Percentiles rank a stretch among this genome's conserved stretches.
These are phyloP conservation scores for Clavulina sp. DNA, from an alignment of 768 basidiomycete genomes.

Conservation along the genomic window DNA sequence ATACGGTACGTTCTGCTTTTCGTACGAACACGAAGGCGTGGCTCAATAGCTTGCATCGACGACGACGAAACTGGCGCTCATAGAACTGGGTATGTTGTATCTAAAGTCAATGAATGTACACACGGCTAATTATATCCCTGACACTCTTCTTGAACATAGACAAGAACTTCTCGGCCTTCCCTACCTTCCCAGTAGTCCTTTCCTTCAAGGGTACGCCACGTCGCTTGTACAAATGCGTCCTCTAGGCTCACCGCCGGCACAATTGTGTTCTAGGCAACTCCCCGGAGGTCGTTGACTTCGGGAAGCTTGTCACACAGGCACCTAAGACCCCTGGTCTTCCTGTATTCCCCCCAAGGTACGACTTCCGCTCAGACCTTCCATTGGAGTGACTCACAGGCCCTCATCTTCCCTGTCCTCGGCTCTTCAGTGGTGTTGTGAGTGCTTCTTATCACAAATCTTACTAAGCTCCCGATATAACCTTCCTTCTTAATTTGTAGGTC, in stretches of 20 bases:
- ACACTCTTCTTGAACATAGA: no score
- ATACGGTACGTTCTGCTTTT: constrained; percentile 28
- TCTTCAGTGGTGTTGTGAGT: background rate
- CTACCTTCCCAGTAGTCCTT: constrained; percentile 74
- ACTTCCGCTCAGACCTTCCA: no score
- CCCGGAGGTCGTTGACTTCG: constrained; percentile 55
- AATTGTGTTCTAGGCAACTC: constrained; percentile 31
- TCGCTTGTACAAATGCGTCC: background rate
- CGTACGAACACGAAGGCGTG: no score
- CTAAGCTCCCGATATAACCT: no score
- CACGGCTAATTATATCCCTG: no score
- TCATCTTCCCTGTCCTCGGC: background rate
- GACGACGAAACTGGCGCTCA: no score
- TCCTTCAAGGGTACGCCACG: constrained; percentile 47
- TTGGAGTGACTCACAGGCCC: background rate
- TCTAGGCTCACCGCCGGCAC: background rate
- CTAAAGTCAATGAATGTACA: no score
- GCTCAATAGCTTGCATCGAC: no score
- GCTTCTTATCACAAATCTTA: background rate
- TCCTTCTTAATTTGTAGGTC: no score
- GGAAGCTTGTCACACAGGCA: no score
- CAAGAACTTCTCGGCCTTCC: constrained; percentile 54
- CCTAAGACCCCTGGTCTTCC: constrained; percentile 63
- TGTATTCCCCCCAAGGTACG: constrained; percentile 39
- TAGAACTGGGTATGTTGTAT: no score